Evolutionary conservation across 176 grass and related monocot genomes (phyloP).

Genomic region (Musa schizocarpa): DNA sequence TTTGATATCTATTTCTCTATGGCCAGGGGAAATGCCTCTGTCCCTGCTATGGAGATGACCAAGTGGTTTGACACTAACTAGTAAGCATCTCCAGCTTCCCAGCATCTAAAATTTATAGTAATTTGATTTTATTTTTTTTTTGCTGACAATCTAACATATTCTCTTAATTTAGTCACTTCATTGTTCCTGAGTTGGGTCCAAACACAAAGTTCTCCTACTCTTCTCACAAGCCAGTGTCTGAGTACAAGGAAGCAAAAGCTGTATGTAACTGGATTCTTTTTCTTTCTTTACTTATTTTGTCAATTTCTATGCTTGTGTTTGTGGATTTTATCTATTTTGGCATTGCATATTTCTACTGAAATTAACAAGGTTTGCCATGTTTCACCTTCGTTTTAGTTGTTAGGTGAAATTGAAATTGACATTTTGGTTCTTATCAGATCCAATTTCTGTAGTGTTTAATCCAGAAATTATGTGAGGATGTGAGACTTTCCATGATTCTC

Average conservation of each 20-base stretch:
- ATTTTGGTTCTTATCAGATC: too few species aligned
- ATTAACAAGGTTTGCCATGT: too few species aligned
- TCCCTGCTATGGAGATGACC: constrained; percentile 99
- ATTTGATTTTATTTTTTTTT: not conserved
- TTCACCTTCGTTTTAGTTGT: too few species aligned
- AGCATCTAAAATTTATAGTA: not conserved
- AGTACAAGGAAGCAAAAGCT: constrained; percentile 86
- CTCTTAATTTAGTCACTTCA: constrained; percentile 57
- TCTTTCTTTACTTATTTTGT: not conserved
- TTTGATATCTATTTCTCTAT: constrained; percentile 87
- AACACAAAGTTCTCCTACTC: constrained; percentile 71
- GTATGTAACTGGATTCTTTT: constrained; percentile 29
- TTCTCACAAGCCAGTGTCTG: constrained; percentile 77
- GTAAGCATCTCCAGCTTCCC: constrained; percentile 26
- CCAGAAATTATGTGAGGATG: not conserved
- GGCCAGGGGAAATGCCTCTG: constrained; percentile 88
- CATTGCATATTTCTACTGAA: not conserved
- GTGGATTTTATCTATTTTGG: not conserved
- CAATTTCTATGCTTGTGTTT: not conserved
- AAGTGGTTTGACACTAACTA: constrained; percentile 99
- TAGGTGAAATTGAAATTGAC: too few species aligned
- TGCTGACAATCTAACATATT: constrained; percentile 5
- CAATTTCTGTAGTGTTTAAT: not conserved
- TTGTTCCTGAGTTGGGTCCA: constrained; percentile 79
- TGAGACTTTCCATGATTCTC: not conserved